These are phyloP conservation scores for Pleurostoma richardsiae DNA, from an alignment of 2,329 filamentous ascomycete genomes.

Conservation along the genomic window DNA sequence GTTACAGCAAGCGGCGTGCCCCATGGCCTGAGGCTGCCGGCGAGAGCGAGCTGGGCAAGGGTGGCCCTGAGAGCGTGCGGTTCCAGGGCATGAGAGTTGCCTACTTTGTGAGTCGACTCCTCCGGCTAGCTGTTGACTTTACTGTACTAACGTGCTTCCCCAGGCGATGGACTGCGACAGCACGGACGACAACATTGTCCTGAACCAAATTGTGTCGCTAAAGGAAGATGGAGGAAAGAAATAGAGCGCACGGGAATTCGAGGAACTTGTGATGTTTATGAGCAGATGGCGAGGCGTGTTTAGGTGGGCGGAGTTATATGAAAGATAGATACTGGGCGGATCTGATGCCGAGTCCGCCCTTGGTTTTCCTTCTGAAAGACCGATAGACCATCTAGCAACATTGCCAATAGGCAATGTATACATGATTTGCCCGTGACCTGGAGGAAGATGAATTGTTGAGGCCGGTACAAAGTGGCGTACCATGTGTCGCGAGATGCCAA, in stretches of 20 bases:
- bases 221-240: slow-evolving; percentile 80
- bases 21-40: slow-evolving; percentile 80
- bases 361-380: too few relatives aligned
- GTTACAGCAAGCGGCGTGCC: slow-evolving; percentile 44
- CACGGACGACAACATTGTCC: slow-evolving; percentile 71
- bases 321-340: too few relatives aligned
- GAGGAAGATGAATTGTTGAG: too few relatives aligned
- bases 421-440: too few relatives aligned
- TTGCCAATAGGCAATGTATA: too few relatives aligned
- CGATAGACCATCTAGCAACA: too few relatives aligned
- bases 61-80: slow-evolving; percentile 68
- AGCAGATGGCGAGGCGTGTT: too few relatives aligned
- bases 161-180: slow-evolving; percentile 73
- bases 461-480: too few relatives aligned
- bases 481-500: too few relatives aligned
- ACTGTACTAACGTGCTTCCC: slow-evolving; percentile 9
- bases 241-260: not conserved
- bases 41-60: slow-evolving; percentile 56
- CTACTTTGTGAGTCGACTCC: slow-evolving; percentile 59
- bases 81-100: slow-evolving; percentile 91
- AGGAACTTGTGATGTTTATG: not conserved
- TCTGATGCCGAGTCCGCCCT: too few relatives aligned
- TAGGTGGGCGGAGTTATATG: too few relatives aligned
- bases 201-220: slow-evolving; percentile 88
- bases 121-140: not conserved